These are phyloP conservation scores for Inonotus obliquus DNA, from an alignment of 1,284 basidiomycete genomes.

Conservation along the genomic window DNA sequence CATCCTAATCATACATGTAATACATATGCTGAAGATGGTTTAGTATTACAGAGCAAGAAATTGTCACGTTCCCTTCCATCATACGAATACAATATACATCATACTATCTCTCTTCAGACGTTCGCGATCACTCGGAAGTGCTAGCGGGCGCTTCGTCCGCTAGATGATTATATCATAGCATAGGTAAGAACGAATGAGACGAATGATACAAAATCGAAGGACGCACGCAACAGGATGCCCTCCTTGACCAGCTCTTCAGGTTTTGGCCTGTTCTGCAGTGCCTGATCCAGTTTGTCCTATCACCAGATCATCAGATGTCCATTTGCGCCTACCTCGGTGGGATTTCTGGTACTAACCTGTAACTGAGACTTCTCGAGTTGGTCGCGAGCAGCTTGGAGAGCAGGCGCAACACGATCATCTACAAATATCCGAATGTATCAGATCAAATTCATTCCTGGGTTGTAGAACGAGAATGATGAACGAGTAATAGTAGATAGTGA, in stretches of 20 bases:
- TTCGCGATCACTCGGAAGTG: neutral
- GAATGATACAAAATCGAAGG: neutral
- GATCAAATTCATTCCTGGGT: neutral
- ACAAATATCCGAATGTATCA: neutral
- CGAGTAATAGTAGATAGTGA: slow-evolving; percentile 22
- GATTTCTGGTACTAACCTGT: slow-evolving; percentile 40
- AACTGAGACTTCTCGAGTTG: slow-evolving; percentile 64
- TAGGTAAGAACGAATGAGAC: neutral
- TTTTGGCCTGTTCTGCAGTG: slow-evolving; percentile 59
- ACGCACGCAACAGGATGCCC: slow-evolving; percentile 60
- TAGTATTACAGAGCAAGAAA: neutral
- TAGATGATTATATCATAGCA: neutral
- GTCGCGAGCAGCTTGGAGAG: slow-evolving; percentile 61
- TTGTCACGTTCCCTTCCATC: neutral
- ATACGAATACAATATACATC: slow-evolving; percentile 1
- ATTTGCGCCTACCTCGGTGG: neutral
- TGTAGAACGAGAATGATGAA: slow-evolving; percentile 1
- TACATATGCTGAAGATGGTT: neutral
- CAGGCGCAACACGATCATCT: slow-evolving; percentile 71
- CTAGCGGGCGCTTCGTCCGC: slow-evolving; percentile 16
- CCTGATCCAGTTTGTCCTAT: slow-evolving; percentile 67
- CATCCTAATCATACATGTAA: neutral
- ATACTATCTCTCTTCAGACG: neutral
- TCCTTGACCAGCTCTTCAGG: slow-evolving; percentile 67
- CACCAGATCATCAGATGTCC: neutral